A percentile compares a stretch with the other conserved stretches of the same genome.
Conservation (phyloP, 768 basidiomycete genomes). For the Auricularia auricula-judae region DNA sequence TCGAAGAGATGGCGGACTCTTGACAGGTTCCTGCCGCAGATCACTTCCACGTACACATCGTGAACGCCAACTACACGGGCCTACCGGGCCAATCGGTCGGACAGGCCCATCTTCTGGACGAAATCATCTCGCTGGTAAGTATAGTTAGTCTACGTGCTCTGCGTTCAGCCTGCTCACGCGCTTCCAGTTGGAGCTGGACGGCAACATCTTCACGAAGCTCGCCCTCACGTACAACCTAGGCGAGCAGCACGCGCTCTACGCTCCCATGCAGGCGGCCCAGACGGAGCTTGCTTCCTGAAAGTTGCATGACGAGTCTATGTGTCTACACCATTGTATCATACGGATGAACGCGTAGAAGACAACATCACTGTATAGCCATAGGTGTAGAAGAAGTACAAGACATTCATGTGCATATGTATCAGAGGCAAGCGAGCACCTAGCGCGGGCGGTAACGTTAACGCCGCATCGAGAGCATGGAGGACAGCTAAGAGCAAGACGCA, state of each 20-base stretch:
- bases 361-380: neutral
- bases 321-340: no score
- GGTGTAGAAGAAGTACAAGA: neutral
- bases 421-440: neutral
- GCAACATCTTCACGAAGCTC: slow-evolving; percentile 51
- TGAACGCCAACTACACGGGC: slow-evolving; percentile 57
- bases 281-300: slow-evolving; percentile 4
- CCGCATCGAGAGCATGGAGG: neutral
- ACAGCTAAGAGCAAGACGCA: neutral
- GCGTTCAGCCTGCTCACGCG: neutral
- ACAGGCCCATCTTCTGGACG: slow-evolving; percentile 88
- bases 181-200: slow-evolving; percentile 49
- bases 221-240: slow-evolving; percentile 79
- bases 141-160: neutral
- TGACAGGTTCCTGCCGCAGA: no score
- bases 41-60: slow-evolving; percentile 93
- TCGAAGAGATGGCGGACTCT: neutral
- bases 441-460: neutral
- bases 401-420: neutral
- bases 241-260: slow-evolving; percentile 63
- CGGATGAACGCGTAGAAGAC: neutral
- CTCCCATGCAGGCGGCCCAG: slow-evolving; percentile 31
- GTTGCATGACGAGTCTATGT: neutral
- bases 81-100: slow-evolving; percentile 69
- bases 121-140: slow-evolving; percentile 73